phyloP scores from a whole-genome alignment of 371 early-diverging fungal genomes.

The Globomyces sp. region DNA sequence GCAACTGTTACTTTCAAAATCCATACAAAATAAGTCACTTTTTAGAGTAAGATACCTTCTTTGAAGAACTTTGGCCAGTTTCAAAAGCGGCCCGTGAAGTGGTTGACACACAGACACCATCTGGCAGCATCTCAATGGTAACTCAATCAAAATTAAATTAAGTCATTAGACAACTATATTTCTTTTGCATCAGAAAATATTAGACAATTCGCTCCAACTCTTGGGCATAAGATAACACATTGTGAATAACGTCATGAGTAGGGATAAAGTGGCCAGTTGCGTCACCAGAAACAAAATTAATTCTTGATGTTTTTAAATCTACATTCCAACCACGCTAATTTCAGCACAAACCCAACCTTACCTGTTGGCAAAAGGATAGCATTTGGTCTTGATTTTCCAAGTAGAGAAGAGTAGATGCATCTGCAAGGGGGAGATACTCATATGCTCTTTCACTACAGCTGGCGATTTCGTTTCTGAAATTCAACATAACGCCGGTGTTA shows the following conservation, averaged over 20 bases:
- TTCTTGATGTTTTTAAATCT: slow-evolving; percentile 71
- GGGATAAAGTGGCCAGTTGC: slow-evolving; percentile 66
- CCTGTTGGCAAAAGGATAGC: slow-evolving; percentile 73
- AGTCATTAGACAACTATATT: too few species aligned
- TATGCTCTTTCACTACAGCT: slow-evolving; percentile 93
- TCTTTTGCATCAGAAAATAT: slow-evolving; percentile 8
- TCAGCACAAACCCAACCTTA: slow-evolving; percentile 25
- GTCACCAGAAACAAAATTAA: slow-evolving; percentile 74
- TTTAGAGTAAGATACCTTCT: too few species aligned
- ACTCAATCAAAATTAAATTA: too few species aligned
- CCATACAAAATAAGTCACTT: too few species aligned
- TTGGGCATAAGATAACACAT: slow-evolving; percentile 83
- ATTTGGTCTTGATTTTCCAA: slow-evolving; percentile 76
- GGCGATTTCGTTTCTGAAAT: slow-evolving; percentile 83
- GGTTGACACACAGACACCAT: too few species aligned
- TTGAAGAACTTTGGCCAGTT: too few species aligned
- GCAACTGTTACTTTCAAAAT: too few species aligned
- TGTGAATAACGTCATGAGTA: slow-evolving; percentile 75
- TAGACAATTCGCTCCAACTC: slow-evolving; percentile 97
- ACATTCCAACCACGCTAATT: slow-evolving; percentile 82
- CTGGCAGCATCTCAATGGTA: too few species aligned
- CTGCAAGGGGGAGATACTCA: slow-evolving; percentile 74
- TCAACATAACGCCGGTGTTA: slow-evolving; percentile 25
- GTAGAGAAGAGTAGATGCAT: slow-evolving; percentile 86
- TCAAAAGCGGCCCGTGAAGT: too few species aligned